Evolutionary conservation across 805 yeast species (phyloP).

Genomic region (Barnettozyma salicaria): DNA sequence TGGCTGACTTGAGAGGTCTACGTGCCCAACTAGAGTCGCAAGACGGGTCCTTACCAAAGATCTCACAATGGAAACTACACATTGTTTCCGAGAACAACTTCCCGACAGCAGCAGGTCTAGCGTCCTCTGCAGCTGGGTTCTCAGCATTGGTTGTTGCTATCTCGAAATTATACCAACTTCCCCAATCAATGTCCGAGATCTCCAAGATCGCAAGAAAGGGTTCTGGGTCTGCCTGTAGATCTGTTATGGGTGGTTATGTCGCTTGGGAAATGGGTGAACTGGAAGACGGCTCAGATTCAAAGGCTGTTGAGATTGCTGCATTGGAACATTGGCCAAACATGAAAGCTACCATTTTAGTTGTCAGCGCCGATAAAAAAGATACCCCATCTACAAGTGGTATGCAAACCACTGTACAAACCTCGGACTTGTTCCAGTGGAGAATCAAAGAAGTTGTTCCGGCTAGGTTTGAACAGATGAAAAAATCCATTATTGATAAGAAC

Average conservation of each 20-base stretch:
- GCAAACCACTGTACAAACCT: slow-evolving; percentile 90
- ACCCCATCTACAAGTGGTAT: slow-evolving; percentile 93
- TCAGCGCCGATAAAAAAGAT: slow-evolving; percentile 88
- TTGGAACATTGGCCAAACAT: slow-evolving; percentile 84
- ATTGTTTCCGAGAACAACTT: slow-evolving; percentile 93
- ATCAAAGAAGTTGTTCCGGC: slow-evolving; percentile 77
- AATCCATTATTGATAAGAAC: slow-evolving; percentile 66
- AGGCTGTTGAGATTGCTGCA: slow-evolving; percentile 89
- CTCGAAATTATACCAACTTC: slow-evolving; percentile 76
- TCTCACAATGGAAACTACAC: slow-evolving; percentile 61
- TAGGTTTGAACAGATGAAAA: slow-evolving; percentile 77
- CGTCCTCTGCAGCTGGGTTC: slow-evolving; percentile 97
- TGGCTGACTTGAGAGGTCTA: slow-evolving; percentile 63
- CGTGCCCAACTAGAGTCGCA: slow-evolving; percentile 54
- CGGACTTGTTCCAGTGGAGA: slow-evolving; percentile 79
- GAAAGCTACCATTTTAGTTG: slow-evolving; percentile 89
- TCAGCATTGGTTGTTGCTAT: slow-evolving; percentile 93
- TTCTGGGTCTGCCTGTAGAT: slow-evolving; percentile 97
- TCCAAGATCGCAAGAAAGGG: slow-evolving; percentile 96
- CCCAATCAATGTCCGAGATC: slow-evolving; percentile 78
- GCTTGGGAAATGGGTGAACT: slow-evolving; percentile 96
- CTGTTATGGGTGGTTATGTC: slow-evolving; percentile 94
- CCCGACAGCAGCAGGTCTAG: slow-evolving; percentile 99
- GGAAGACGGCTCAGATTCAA: slow-evolving; percentile 82
- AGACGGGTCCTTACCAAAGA: slow-evolving; percentile 49